Evolutionary conservation across 768 basidiomycete genomes (phyloP).

Genomic region (Mycena haematopus): DNA sequence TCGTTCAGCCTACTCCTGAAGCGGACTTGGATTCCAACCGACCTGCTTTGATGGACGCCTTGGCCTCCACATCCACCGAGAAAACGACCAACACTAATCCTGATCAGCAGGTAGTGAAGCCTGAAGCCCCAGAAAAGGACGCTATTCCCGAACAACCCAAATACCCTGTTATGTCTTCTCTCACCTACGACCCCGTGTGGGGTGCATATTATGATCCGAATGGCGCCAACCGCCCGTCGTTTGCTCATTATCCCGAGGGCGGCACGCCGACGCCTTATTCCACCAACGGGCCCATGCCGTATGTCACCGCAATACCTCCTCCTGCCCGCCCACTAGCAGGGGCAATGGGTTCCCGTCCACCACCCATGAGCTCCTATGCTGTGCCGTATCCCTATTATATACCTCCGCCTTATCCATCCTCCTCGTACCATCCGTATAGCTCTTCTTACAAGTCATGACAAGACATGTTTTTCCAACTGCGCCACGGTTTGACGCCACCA

Average conservation of each 20-base stretch:
- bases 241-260: slow-evolving; percentile 3
- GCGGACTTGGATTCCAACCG: not conserved
- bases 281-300: slow-evolving; percentile 12
- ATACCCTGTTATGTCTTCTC: slow-evolving; percentile 21
- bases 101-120: not conserved
- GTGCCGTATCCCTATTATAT: slow-evolving; percentile 23
- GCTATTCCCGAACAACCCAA: slow-evolving; percentile 2
- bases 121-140: slow-evolving; percentile 11
- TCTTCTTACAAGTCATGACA: slow-evolving; percentile 20
- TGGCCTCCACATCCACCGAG: not conserved
- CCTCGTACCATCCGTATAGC: slow-evolving; percentile 19
- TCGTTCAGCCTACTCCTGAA: not conserved
- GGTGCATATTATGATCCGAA: slow-evolving; percentile 17
- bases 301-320: not conserved
- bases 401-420: slow-evolving; percentile 21
- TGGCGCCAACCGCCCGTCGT: not conserved
- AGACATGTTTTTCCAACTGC: not conserved
- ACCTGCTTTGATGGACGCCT: not conserved
- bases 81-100: not conserved
- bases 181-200: slow-evolving; percentile 18
- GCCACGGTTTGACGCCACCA: not conserved
- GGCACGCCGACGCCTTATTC: slow-evolving; percentile 8
- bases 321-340: not conserved
- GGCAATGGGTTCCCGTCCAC: not conserved
- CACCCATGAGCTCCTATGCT: slow-evolving; percentile 6